A percentile compares a stretch with the other conserved stretches of the same genome.
Evolutionary conservation across 257 asterid genomes (phyloP).

Genomic region (Penstemon davidsonii): DNA sequence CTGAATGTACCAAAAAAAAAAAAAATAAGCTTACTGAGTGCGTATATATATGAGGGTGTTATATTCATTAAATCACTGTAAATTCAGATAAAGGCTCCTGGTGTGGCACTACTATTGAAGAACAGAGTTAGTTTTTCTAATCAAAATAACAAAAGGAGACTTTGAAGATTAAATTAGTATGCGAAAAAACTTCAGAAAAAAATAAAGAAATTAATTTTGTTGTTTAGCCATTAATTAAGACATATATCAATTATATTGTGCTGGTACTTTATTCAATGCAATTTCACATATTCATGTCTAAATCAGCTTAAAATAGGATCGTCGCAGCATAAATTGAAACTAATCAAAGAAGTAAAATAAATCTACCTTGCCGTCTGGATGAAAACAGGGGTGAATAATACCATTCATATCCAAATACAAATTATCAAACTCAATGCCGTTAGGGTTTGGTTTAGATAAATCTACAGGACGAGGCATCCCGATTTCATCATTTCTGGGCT

Average conservation of each 20-base stretch:
- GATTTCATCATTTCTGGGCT: conserved; percentile 41
- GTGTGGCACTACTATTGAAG: too few species aligned
- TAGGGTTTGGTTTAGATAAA: conserved; percentile 78
- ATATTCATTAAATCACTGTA: too few species aligned
- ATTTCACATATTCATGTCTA: conserved; percentile 4
- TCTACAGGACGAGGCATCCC: conserved; percentile 47
- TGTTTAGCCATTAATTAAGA: background rate
- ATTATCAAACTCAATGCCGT: conserved; percentile 87
- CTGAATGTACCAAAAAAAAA: too few species aligned
- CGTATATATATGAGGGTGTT: too few species aligned
- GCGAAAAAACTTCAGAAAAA: background rate
- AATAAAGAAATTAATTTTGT: conserved; percentile 11
- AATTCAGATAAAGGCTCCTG: too few species aligned
- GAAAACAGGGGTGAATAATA: conserved; percentile 96
- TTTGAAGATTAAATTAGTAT: too few species aligned
- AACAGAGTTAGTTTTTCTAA: too few species aligned
- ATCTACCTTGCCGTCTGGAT: conserved; percentile 87
- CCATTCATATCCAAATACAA: conserved; percentile 95
- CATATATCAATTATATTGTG: background rate
- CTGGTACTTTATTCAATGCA: conserved; percentile 1
- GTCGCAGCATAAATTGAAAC: background rate
- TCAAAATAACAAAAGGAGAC: too few species aligned
- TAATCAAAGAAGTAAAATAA: background rate
- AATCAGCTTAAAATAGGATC: conserved; percentile 4
- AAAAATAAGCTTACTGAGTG: too few species aligned